Percentiles rank a stretch among this genome's conserved stretches.
These are phyloP conservation scores for Russula emetica DNA, from an alignment of 768 basidiomycete genomes.

Conservation along the genomic window DNA sequence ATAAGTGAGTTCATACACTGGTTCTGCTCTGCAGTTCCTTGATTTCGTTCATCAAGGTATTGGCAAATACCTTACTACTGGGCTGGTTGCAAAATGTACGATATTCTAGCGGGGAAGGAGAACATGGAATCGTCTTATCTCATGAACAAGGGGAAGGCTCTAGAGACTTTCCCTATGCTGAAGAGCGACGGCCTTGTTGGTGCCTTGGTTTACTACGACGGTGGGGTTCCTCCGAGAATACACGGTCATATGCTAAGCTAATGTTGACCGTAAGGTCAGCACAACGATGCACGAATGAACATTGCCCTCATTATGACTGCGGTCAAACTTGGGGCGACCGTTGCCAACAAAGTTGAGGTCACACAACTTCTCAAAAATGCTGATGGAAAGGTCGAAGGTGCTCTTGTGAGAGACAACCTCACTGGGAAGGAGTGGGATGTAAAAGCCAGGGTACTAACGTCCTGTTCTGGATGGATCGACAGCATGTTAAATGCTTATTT, in stretches of 20 bases:
- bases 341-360: slow-evolving; percentile 89
- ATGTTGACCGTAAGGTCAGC: slow-evolving; percentile 60
- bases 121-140: slow-evolving; percentile 96
- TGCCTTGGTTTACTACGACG: slow-evolving; percentile 96
- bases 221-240: slow-evolving; percentile 44
- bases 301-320: slow-evolving; percentile 92
- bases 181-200: slow-evolving; percentile 90
- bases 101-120: slow-evolving; percentile 88
- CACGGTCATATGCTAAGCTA: slow-evolving; percentile 26
- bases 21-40: not conserved
- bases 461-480: not conserved
- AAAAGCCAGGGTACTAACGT: slow-evolving; percentile 59
- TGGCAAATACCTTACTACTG: slow-evolving; percentile 98
- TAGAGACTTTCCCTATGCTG: slow-evolving; percentile 95
- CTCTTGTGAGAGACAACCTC: slow-evolving; percentile 72
- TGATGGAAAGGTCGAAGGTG: slow-evolving; percentile 65
- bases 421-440: slow-evolving; percentile 81
- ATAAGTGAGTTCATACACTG: slow-evolving; percentile 55
- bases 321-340: slow-evolving; percentile 82
- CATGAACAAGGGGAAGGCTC: slow-evolving; percentile 89
- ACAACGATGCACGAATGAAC: slow-evolving; percentile 99
- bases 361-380: slow-evolving; percentile 66
- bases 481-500: not conserved
- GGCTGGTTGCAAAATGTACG: slow-evolving; percentile 94
- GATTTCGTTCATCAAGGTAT: slow-evolving; percentile 46